These are phyloP conservation scores for thale cress (Arabidopsis thaliana) DNA, from an alignment of 345 rosid species.

Conservation along the genomic window DNA sequence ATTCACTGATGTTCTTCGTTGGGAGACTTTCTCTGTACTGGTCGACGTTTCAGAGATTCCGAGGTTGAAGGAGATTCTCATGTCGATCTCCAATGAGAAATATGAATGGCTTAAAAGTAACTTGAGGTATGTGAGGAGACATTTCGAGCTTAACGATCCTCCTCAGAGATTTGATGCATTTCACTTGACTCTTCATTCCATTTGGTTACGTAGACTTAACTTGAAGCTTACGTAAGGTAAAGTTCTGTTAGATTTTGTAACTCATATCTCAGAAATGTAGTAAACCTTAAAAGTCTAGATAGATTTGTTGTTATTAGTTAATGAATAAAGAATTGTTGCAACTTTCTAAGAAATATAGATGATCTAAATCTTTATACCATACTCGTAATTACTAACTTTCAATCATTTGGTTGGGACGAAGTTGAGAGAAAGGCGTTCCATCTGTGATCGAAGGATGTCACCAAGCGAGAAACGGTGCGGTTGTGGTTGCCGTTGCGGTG, in stretches of 20 bases:
- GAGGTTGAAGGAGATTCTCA: conserved; percentile 71
- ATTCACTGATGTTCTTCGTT: conserved; percentile 77
- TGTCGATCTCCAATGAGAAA: conserved; percentile 60
- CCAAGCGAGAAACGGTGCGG: conserved; percentile 53
- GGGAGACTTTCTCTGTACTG: conserved; percentile 78
- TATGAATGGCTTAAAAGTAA: conserved; percentile 60
- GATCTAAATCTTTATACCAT: conserved; percentile 15
- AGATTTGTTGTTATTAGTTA: conserved; percentile 26
- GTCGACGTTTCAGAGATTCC: conserved; percentile 71
- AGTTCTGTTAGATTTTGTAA: conserved; percentile 14
- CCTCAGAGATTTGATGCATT: conserved; percentile 75
- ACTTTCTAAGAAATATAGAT: background rate
- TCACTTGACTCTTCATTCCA: conserved; percentile 85
- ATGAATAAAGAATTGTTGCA: conserved; percentile 17
- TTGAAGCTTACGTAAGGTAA: conserved; percentile 47
- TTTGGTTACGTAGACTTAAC: conserved; percentile 90
- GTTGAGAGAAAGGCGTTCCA: conserved; percentile 58
- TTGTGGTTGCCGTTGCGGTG: conserved; percentile 31
- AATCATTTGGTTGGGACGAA: conserved; percentile 52
- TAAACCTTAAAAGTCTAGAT: conserved; percentile 3
- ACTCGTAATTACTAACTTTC: background rate
- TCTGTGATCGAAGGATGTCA: conserved; percentile 53
- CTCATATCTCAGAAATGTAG: conserved; percentile 23
- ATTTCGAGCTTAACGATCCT: conserved; percentile 77
- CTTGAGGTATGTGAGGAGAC: conserved; percentile 60